Evolutionary conservation across 345 rosid species (phyloP).

Genomic region (Linum lewisii): DNA sequence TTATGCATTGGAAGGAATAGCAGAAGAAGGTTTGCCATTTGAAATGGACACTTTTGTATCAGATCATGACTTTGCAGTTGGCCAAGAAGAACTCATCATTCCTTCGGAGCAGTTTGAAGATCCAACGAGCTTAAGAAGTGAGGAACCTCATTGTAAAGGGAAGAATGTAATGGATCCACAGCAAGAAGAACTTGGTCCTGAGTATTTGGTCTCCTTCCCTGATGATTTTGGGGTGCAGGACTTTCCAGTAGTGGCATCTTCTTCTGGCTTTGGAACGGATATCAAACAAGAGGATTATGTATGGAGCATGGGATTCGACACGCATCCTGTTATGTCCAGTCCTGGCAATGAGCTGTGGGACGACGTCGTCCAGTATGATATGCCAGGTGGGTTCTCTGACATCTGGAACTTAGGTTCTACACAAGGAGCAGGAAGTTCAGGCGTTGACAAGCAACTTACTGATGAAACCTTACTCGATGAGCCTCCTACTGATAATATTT

Average conservation of each 20-base stretch:
- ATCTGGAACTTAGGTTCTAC: slow-evolving; percentile 48
- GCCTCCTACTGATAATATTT: slow-evolving; percentile 14
- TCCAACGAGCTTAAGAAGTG: not conserved
- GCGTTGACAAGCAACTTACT: slow-evolving; percentile 36
- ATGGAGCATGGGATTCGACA: slow-evolving; percentile 58
- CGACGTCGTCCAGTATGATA: slow-evolving; percentile 30
- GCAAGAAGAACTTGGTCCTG: slow-evolving; percentile 32
- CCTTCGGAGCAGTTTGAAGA: slow-evolving; percentile 17
- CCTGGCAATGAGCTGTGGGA: slow-evolving; percentile 45
- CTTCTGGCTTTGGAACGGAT: slow-evolving; percentile 26
- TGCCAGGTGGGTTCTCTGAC: slow-evolving; percentile 48
- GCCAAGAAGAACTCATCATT: slow-evolving; percentile 6
- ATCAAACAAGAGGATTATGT: slow-evolving; percentile 40
- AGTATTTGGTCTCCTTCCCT: slow-evolving; percentile 45
- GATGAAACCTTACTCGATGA: slow-evolving; percentile 20
- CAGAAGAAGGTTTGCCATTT: not conserved
- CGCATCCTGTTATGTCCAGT: slow-evolving; percentile 34
- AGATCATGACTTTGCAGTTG: not conserved
- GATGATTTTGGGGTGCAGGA: slow-evolving; percentile 27
- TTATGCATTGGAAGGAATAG: not conserved
- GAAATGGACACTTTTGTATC: not conserved
- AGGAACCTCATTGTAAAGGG: slow-evolving; percentile 22
- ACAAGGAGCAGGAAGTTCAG: slow-evolving; percentile 38
- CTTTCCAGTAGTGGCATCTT: slow-evolving; percentile 19
- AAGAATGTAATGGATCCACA: slow-evolving; percentile 31